A percentile compares a stretch with the other conserved stretches of the same genome.
Conservation (phyloP, 2,329 filamentous ascomycete species). For the Bipolaris bicolor region DNA sequence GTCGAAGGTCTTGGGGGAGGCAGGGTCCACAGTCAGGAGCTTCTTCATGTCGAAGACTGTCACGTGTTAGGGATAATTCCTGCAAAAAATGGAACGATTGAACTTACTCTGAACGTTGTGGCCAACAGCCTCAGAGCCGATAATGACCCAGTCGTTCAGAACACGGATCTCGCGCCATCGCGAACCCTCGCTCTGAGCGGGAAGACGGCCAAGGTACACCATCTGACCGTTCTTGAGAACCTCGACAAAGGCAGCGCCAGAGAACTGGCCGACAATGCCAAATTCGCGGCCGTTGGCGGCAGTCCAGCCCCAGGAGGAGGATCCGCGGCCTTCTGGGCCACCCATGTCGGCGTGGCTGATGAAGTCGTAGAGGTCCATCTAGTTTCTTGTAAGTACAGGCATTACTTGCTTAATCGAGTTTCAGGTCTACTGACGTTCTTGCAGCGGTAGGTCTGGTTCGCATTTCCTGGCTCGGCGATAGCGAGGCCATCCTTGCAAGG, state of each 20-base stretch:
- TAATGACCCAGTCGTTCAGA: slow-evolving; percentile 54
- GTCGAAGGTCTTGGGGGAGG: slow-evolving; percentile 40
- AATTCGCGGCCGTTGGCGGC: slow-evolving; percentile 60
- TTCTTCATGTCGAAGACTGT: slow-evolving; percentile 55
- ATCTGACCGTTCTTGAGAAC: slow-evolving; percentile 57
- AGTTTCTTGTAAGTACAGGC: slow-evolving; percentile 27
- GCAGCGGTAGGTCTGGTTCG: slow-evolving; percentile 35
- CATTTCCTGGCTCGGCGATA: slow-evolving; percentile 29
- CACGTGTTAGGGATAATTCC: no score
- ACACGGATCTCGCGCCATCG: slow-evolving; percentile 61
- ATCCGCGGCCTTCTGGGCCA: slow-evolving; percentile 50
- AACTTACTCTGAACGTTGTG: slow-evolving; percentile 57
- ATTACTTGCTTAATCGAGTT: background rate
- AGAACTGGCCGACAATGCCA: slow-evolving; percentile 59
- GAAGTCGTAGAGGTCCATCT: slow-evolving; percentile 64
- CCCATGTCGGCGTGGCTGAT: slow-evolving; percentile 61
- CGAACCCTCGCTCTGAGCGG: slow-evolving; percentile 51
- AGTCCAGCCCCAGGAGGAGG: slow-evolving; percentile 61
- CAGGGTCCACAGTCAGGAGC: slow-evolving; percentile 40
- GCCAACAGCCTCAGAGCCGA: slow-evolving; percentile 53
- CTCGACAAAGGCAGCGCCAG: slow-evolving; percentile 61
- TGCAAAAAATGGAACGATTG: no score
- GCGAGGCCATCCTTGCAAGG: slow-evolving; percentile 33
- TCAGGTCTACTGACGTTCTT: slow-evolving; percentile 21
- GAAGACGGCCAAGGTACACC: slow-evolving; percentile 59